Evolutionary conservation across 2,329 filamentous ascomycete genomes (phyloP).

Genomic region (Parascedosporium putredinis): DNA sequence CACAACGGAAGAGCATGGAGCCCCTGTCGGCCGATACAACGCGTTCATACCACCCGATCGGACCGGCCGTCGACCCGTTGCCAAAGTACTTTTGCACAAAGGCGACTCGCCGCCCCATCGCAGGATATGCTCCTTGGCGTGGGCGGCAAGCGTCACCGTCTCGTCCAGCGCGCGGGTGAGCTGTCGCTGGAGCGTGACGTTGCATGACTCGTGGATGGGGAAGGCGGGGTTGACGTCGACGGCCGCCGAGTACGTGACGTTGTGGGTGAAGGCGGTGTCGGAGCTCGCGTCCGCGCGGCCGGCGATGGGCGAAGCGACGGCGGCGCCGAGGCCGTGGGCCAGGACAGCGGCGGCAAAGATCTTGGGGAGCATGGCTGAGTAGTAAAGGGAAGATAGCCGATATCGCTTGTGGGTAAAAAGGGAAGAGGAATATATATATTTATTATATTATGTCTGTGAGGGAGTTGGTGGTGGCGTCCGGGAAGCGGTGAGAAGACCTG

Average conservation of each 20-base stretch:
- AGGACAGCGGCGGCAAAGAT: background rate
- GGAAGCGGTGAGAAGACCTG: too few relatives aligned
- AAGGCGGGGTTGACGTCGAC: slow-evolving; percentile 3
- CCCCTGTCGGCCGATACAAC: slow-evolving; percentile 47
- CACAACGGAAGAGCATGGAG: slow-evolving; percentile 53
- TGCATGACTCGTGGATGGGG: slow-evolving; percentile 56
- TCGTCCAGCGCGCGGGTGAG: slow-evolving; percentile 48
- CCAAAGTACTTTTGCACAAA: slow-evolving; percentile 60
- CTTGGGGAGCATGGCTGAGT: background rate
- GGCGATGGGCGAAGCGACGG: background rate
- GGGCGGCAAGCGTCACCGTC: slow-evolving; percentile 43
- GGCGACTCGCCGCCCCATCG: slow-evolving; percentile 44
- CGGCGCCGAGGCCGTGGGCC: background rate
- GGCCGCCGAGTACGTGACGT: background rate
- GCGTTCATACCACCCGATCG: slow-evolving; percentile 52
- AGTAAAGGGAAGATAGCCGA: too few relatives aligned
- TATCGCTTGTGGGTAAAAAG: too few relatives aligned
- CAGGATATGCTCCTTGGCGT: slow-evolving; percentile 53
- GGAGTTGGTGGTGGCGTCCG: too few relatives aligned
- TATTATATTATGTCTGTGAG: too few relatives aligned
- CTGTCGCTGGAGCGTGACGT: slow-evolving; percentile 47
- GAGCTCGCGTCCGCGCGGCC: background rate
- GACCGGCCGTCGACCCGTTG: slow-evolving; percentile 42
- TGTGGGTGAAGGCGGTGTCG: slow-evolving; percentile 2
- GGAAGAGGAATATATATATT: too few relatives aligned